A percentile compares a stretch with the other conserved stretches of the same genome.
phyloP scores from a whole-genome alignment of 495 filamentous ascomycete species.

The Penicillium canariense region DNA sequence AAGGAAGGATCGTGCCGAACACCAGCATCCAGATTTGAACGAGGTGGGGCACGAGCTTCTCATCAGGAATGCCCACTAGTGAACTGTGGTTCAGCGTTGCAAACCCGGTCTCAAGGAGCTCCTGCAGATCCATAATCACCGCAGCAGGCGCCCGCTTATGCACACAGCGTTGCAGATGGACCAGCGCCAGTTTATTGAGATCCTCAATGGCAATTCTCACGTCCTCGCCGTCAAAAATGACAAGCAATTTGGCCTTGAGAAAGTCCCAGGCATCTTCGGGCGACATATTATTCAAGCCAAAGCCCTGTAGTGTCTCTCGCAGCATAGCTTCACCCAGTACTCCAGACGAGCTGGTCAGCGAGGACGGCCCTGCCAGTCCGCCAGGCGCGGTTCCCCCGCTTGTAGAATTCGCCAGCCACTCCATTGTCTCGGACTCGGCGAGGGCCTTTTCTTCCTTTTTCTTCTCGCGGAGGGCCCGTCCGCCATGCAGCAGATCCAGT shows the following conservation, averaged over 20 bases:
- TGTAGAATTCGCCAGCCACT: slow-evolving; percentile 41
- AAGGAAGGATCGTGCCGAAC: slow-evolving; percentile 86
- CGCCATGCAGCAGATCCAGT: slow-evolving; percentile 81
- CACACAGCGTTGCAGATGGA: slow-evolving; percentile 77
- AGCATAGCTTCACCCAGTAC: slow-evolving; percentile 39
- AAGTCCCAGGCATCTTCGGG: slow-evolving; percentile 94
- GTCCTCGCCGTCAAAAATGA: slow-evolving; percentile 91
- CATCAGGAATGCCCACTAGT: slow-evolving; percentile 71
- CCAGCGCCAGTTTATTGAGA: slow-evolving; percentile 81
- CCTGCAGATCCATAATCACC: slow-evolving; percentile 76
- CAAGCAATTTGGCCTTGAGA: slow-evolving; percentile 83
- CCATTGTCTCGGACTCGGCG: slow-evolving; percentile 42
- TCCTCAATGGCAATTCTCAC: slow-evolving; percentile 89
- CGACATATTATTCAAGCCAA: slow-evolving; percentile 77
- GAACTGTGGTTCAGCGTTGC: slow-evolving; percentile 74
- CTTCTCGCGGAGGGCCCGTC: slow-evolving; percentile 81
- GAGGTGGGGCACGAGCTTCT: slow-evolving; percentile 77
- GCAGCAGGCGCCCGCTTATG: slow-evolving; percentile 62
- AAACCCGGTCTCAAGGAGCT: slow-evolving; percentile 80
- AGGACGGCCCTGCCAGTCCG: slow-evolving; percentile 40
- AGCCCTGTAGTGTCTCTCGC: slow-evolving; percentile 51
- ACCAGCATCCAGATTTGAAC: slow-evolving; percentile 93
- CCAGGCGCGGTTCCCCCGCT: slow-evolving; percentile 23
- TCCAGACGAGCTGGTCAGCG: slow-evolving; percentile 33
- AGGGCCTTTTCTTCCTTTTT: slow-evolving; percentile 77